Percentiles rank a stretch among this genome's conserved stretches.
These are phyloP conservation scores for Vitis hybrid DNA, from an alignment of 177 flowering plant genomes.

Conservation along the genomic window DNA sequence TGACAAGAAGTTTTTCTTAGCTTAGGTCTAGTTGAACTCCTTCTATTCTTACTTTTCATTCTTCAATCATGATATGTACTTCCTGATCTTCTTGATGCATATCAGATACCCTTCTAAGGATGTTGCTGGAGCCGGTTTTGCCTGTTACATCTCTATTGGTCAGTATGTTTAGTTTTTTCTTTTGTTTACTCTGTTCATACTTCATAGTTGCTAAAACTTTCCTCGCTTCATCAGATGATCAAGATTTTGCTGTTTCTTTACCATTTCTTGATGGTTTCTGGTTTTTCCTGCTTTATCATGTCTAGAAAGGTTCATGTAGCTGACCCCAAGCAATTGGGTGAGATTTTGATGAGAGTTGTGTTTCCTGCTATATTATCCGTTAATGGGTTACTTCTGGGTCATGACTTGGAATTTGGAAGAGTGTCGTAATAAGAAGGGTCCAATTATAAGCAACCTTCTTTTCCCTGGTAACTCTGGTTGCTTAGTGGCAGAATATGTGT, in stretches of 20 bases:
- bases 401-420: no score
- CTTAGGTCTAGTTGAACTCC: neutral
- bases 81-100: constrained; percentile 14
- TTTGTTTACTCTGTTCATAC: neutral
- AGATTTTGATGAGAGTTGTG: neutral
- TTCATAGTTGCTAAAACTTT: neutral
- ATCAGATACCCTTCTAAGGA: constrained; percentile 40
- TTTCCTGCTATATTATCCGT: neutral
- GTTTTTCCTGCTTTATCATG: neutral
- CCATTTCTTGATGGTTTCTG: neutral
- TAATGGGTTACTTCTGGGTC: neutral
- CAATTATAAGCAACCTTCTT: no score
- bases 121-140: constrained; percentile 42
- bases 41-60: neutral
- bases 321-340: neutral
- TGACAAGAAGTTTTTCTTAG: neutral
- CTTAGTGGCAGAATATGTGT: no score
- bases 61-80: neutral
- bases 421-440: no score
- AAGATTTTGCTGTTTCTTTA: neutral
- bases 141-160: constrained; percentile 36
- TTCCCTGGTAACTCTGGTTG: no score
- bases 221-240: neutral
- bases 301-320: neutral
- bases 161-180: constrained; percentile 7